A percentile compares a stretch with the other conserved stretches of the same genome.
phyloP scores from a whole-genome alignment of 331 rosid genomes.

The Rhamnella rubrinervis region DNA sequence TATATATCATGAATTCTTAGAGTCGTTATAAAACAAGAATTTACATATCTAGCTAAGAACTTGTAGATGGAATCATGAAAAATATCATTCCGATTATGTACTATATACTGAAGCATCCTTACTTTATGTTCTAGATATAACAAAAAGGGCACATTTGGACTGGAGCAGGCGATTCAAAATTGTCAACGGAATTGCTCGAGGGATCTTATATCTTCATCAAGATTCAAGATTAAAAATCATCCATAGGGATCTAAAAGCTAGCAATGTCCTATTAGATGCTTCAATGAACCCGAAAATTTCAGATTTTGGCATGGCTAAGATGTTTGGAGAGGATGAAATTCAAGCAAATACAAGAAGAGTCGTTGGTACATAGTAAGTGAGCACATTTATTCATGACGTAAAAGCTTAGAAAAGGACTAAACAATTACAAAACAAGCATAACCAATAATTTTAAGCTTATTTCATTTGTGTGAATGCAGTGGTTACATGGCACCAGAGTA shows the following conservation, averaged over 20 bases:
- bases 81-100: too few relatives aligned
- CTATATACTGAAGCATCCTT: neutral
- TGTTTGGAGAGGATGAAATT: neutral
- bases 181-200: too few relatives aligned
- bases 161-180: neutral
- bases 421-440: neutral
- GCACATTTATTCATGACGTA: neutral
- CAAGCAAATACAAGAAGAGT: too few relatives aligned
- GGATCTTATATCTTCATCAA: too few relatives aligned
- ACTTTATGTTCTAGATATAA: neutral
- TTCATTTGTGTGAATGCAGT: too few relatives aligned
- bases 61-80: too few relatives aligned
- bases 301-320: conserved; percentile 3
- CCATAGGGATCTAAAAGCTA: neutral
- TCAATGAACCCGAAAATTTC: neutral
- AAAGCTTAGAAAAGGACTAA: neutral
- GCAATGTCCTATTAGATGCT: neutral
- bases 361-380: too few relatives aligned
- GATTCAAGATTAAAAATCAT: too few relatives aligned
- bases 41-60: too few relatives aligned
- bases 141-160: neutral
- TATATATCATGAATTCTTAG: neutral
- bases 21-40: neutral
- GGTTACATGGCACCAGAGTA: too few relatives aligned
- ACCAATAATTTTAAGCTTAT: neutral